Evolutionary conservation across 2,329 filamentous ascomycete genomes (phyloP).

Genomic region (Balansia obtecta): DNA sequence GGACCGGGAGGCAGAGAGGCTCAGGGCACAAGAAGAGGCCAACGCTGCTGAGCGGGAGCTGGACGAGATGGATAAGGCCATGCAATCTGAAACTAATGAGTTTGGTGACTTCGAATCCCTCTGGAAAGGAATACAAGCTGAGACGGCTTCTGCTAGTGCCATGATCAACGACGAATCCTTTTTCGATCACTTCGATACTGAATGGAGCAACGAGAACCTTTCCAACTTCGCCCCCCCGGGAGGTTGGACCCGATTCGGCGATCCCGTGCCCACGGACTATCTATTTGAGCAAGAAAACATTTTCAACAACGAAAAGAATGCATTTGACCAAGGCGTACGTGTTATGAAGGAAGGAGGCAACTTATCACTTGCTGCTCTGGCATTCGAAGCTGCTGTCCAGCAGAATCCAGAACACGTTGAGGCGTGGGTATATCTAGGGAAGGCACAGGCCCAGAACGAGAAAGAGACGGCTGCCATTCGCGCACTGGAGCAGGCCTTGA

Average conservation of each 20-base stretch:
- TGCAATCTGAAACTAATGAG: conserved; percentile 60
- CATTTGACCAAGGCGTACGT: conserved; percentile 84
- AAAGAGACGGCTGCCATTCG: conserved; percentile 95
- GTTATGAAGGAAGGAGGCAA: conserved; percentile 93
- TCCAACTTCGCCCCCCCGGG: conserved; percentile 49
- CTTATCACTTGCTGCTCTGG: conserved; percentile 80
- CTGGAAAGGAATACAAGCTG: conserved; percentile 72
- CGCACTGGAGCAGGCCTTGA: conserved; percentile 81
- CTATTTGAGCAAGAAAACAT: conserved; percentile 92
- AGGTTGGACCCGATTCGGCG: conserved; percentile 53
- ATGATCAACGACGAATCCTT: conserved; percentile 54
- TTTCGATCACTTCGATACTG: conserved; percentile 59
- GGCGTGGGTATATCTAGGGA: conserved; percentile 86
- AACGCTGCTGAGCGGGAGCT: conserved; percentile 74
- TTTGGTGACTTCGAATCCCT: conserved; percentile 85
- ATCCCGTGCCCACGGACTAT: conserved; percentile 77
- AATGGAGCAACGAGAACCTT: conserved; percentile 55
- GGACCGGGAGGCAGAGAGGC: conserved; percentile 34
- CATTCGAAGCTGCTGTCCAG: conserved; percentile 91
- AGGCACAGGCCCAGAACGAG: conserved; percentile 93
- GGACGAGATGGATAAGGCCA: conserved; percentile 64
- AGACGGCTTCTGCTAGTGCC: conserved; percentile 56
- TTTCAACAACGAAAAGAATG: conserved; percentile 68
- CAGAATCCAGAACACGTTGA: conserved; percentile 79
- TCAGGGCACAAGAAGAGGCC: conserved; percentile 45